Evolutionary conservation across 495 filamentous ascomycete genomes (phyloP), one percentile per base, ranked within the genome.

Genomic region (Chaetomium cochliodes): DNA sequence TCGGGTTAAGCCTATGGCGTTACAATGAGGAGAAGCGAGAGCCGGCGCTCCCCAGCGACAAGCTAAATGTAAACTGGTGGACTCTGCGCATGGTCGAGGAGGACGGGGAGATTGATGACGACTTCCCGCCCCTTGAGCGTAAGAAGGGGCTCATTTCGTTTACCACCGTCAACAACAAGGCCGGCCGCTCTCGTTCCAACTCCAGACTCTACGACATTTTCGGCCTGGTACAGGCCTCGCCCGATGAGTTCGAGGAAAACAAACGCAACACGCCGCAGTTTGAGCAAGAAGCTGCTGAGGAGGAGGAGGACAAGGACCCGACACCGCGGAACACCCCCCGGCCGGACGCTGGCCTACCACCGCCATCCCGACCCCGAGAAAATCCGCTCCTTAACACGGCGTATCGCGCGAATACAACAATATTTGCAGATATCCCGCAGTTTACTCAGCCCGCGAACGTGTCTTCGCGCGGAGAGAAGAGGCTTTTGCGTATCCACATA

Each of bases 181-280:
- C 86, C 82, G 78, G 83, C 44, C 83, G 92, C 64, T 83, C 87
- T 39, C 80, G 92, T 41, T 86, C 90, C 59, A 84, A 89, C 66
- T 89, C 92, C 26, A 92, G 90, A 65, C 86, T 91, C 2, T 97
- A 91, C 74, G 96, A 97, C 68, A 92, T 97, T 65, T 98, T 98
- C 75, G 94, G 90, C 12, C 80, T 98, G 3, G 90, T 93, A 3
- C 86, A 91, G 71, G 94, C 96, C 1, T 88, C 88, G 0, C 82
- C 89, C 52, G 80, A 83, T 7, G 89, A 93, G 64, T 92, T 89
- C 69, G 81, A 86, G 56, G 90, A 96, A 50, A 93, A 96, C 69
- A 84, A 92, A 71, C 80, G 78, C 39, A 72, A 87, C 15, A 94
- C 91, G 5, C 93, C 92, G 0, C 82, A 88, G 60, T 87, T 84